Conservation (phyloP, 768 basidiomycete genomes). For the Boletus reticulatus region DNA sequence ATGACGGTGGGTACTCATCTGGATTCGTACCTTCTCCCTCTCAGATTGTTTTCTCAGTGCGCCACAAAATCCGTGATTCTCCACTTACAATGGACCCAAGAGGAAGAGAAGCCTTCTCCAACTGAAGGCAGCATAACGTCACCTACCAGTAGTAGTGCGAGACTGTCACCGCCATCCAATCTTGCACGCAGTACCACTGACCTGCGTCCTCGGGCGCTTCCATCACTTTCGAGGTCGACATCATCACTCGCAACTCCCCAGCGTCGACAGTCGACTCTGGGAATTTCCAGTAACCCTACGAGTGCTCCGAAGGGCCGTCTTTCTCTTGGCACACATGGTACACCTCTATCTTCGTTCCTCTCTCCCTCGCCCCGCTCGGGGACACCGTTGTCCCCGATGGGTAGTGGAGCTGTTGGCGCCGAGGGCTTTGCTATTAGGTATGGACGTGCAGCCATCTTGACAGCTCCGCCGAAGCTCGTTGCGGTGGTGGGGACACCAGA, state of each 20-base stretch:
- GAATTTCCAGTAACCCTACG: conserved; percentile 34
- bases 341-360: conserved; percentile 36
- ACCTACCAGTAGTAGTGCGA: conserved; percentile 21
- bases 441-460: conserved; percentile 73
- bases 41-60: conserved; percentile 48
- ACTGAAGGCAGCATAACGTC: conserved; percentile 20
- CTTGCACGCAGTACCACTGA: conserved; percentile 18
- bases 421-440: conserved; percentile 47
- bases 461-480: conserved; percentile 80
- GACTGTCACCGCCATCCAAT: conserved; percentile 25
- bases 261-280: conserved; percentile 33
- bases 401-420: conserved; percentile 21
- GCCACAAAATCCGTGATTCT: conserved; percentile 86
- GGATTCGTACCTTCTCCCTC: background rate
- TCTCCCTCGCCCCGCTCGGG: conserved; percentile 31
- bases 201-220: conserved; percentile 45
- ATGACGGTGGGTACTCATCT: conserved; percentile 66
- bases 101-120: conserved; percentile 32
- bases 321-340: conserved; percentile 40
- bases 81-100: conserved; percentile 85
- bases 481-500: conserved; percentile 86
- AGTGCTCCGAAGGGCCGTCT: conserved; percentile 43
- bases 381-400: conserved; percentile 33
- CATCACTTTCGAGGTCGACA: conserved; percentile 54
- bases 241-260: conserved; percentile 44